Conservation (phyloP, 2,329 filamentous ascomycete species). For the Aspergillus fumigatiaffinis region DNA sequence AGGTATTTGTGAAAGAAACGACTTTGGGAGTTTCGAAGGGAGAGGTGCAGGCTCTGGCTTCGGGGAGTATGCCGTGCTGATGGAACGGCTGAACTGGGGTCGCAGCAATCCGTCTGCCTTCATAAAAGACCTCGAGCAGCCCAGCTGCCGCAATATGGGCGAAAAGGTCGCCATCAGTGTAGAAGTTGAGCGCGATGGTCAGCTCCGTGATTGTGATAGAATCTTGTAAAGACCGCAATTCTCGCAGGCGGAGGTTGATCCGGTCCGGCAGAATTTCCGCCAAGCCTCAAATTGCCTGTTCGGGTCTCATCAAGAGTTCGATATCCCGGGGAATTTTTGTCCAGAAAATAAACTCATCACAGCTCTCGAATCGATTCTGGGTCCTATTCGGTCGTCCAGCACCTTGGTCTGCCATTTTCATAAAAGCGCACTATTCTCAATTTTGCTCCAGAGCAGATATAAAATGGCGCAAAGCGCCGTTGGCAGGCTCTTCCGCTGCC, state of each 20-base stretch:
- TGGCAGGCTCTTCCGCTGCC: conserved; percentile 36
- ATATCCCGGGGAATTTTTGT: conserved; percentile 27
- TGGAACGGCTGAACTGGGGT: conserved; percentile 46
- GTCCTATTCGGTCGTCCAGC: neutral
- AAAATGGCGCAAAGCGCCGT: conserved; percentile 39
- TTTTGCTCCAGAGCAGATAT: neutral
- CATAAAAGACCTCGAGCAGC: conserved; percentile 64
- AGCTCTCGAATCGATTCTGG: conserved; percentile 8
- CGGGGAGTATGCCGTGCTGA: conserved; percentile 48
- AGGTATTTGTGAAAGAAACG: conserved; percentile 43
- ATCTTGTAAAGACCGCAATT: conserved; percentile 15
- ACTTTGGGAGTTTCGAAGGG: conserved; percentile 38
- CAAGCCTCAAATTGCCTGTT: conserved; percentile 28
- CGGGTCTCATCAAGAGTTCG: conserved; percentile 14
- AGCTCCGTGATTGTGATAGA: conserved; percentile 6
- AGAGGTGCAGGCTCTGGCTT: conserved; percentile 39
- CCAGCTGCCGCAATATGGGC: conserved; percentile 61
- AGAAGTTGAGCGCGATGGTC: conserved; percentile 10
- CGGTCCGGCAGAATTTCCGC: conserved; percentile 37
- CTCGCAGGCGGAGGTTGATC: conserved; percentile 23
- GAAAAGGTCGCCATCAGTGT: conserved; percentile 59
- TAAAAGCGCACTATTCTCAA: neutral
- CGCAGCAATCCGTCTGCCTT: conserved; percentile 51
- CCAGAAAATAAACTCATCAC: conserved; percentile 8
- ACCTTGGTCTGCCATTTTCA: no score